Percentiles rank a stretch among this genome's conserved stretches.
These are phyloP conservation scores for Osmanthus fragrans DNA, from an alignment of 257 asterid genomes.

Conservation along the genomic window DNA sequence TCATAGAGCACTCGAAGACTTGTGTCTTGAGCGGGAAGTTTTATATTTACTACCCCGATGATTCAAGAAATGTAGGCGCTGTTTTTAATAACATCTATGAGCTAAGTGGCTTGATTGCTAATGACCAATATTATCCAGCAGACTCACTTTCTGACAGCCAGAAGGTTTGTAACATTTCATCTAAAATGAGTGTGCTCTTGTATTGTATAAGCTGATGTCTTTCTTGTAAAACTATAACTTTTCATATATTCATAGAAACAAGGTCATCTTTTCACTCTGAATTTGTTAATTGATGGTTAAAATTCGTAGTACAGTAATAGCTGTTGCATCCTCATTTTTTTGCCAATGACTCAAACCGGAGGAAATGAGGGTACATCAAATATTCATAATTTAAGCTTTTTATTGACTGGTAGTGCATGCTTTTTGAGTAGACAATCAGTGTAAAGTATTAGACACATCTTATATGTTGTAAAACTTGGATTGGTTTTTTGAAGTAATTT, in stretches of 20 bases:
- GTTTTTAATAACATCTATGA: slow-evolving; percentile 89
- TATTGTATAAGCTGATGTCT: neutral
- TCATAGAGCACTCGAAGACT: slow-evolving; percentile 89
- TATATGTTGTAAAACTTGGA: neutral
- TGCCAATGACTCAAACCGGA: neutral
- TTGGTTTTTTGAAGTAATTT: neutral
- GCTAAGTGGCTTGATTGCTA: slow-evolving; percentile 84
- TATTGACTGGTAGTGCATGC: neutral
- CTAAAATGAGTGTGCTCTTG: slow-evolving; percentile 6
- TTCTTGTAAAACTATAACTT: neutral
- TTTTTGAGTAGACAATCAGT: neutral
- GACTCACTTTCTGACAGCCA: slow-evolving; percentile 94
- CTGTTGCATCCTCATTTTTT: neutral
- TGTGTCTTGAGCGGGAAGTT: slow-evolving; percentile 91
- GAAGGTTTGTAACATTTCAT: slow-evolving; percentile 55
- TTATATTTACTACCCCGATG: slow-evolving; percentile 78
- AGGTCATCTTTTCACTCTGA: neutral
- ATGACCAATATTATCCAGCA: slow-evolving; percentile 75
- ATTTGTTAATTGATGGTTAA: neutral
- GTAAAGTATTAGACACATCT: neutral
- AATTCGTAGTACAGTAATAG: neutral
- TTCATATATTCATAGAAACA: neutral
- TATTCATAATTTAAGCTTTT: neutral
- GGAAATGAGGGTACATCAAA: neutral
- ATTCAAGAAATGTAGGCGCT: slow-evolving; percentile 73